A percentile compares a stretch with the other conserved stretches of the same genome.
Evolutionary conservation across 2,329 filamentous ascomycete species (phyloP).

Genomic region (Cytospora piceicola): DNA sequence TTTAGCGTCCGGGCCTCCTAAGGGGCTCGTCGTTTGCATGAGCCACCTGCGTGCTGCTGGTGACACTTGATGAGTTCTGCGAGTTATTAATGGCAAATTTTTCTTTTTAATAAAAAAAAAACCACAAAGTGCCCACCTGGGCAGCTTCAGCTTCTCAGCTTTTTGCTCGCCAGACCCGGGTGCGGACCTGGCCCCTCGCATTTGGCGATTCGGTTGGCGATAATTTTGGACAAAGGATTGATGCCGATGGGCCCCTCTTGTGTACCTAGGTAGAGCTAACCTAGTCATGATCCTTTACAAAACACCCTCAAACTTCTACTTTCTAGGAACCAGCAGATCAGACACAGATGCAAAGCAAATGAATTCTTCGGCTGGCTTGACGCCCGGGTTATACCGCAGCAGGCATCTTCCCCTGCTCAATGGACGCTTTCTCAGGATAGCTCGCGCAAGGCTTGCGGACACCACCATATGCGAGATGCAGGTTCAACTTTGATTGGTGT

Average conservation of each 20-base stretch:
- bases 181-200: slow-evolving; percentile 11
- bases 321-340: slow-evolving; percentile 25
- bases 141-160: slow-evolving; percentile 27
- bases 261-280: slow-evolving; percentile 23
- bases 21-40: slow-evolving; percentile 13
- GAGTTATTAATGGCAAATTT: slow-evolving; percentile 26
- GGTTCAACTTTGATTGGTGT: slow-evolving; percentile 28
- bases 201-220: slow-evolving; percentile 26
- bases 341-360: slow-evolving; percentile 25
- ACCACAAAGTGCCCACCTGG: not conserved
- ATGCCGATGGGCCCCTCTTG: slow-evolving; percentile 16
- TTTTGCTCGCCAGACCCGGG: slow-evolving; percentile 24
- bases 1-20: slow-evolving; percentile 7
- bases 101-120: too few species aligned
- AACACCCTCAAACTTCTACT: slow-evolving; percentile 25
- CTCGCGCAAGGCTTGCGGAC: slow-evolving; percentile 30
- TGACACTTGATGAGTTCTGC: slow-evolving; percentile 12
- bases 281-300: slow-evolving; percentile 24
- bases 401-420: slow-evolving; percentile 28
- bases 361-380: slow-evolving; percentile 22
- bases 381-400: slow-evolving; percentile 31
- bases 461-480: slow-evolving; percentile 18
- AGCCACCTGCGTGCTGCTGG: slow-evolving; percentile 26
- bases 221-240: slow-evolving; percentile 15
- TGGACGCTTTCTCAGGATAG: slow-evolving; percentile 27